These are phyloP conservation scores for Fusarium verrucosum DNA, from an alignment of 2,329 filamentous ascomycete species.

Conservation along the genomic window DNA sequence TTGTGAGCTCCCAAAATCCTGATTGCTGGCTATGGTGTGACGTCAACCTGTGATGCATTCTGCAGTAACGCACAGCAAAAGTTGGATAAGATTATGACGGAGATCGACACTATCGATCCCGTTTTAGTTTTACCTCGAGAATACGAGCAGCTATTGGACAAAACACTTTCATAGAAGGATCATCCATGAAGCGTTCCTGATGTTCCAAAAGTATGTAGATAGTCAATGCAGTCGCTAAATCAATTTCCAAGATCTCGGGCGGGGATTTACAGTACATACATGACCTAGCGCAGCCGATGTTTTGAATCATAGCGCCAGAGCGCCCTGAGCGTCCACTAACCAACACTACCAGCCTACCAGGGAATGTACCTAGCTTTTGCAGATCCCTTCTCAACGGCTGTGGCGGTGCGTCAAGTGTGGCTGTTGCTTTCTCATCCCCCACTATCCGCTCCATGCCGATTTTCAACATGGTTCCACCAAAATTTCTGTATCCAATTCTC, in stretches of 20 bases:
- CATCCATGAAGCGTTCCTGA: constrained; percentile 10
- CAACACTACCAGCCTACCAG: too few relatives aligned
- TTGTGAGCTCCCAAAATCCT: constrained; percentile 41
- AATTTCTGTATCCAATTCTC: constrained; percentile 38
- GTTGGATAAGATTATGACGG: constrained; percentile 39
- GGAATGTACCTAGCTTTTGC: too few relatives aligned
- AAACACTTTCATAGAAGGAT: not conserved
- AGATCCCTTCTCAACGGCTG: constrained; percentile 10
- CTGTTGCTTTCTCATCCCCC: constrained; percentile 25
- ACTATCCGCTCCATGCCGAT: constrained; percentile 33
- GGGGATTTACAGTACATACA: constrained; percentile 6
- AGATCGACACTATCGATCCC: constrained; percentile 36
- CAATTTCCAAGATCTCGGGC: not conserved
- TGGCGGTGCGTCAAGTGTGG: not conserved
- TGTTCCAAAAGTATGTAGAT: not conserved
- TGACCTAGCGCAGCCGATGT: constrained; percentile 4
- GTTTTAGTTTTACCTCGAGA: constrained; percentile 1
- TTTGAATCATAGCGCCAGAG: constrained; percentile 6
- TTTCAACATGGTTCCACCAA: constrained; percentile 36
- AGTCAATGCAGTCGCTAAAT: not conserved
- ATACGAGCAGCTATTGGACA: constrained; percentile 27
- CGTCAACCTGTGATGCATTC: constrained; percentile 36
- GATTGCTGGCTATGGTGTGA: constrained; percentile 43
- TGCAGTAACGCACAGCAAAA: constrained; percentile 15
- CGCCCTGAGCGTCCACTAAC: constrained; percentile 1